Percentiles rank a stretch among this genome's conserved stretches.
These are phyloP conservation scores for Pestalotiopsis sp. DNA, from an alignment of 2,329 filamentous ascomycete genomes.

Conservation along the genomic window DNA sequence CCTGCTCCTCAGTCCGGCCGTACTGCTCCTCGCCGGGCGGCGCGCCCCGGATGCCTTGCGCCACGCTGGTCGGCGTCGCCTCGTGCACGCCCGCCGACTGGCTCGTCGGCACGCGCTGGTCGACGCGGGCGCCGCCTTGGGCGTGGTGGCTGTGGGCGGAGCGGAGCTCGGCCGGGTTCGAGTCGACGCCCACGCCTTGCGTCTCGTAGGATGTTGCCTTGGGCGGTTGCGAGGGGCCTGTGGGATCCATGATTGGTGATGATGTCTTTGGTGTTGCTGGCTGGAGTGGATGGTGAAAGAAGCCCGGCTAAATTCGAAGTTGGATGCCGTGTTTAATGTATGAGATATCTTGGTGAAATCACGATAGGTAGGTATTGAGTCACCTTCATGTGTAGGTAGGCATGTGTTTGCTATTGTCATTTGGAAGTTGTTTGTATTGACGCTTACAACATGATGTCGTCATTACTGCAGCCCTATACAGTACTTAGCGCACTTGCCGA, in stretches of 20 bases:
- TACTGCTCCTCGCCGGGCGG: constrained; percentile 26
- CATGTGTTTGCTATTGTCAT: too few species aligned
- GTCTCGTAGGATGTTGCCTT: constrained; percentile 26
- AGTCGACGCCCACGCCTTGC: constrained; percentile 27
- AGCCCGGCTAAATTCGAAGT: too few species aligned
- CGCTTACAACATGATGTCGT: neutral
- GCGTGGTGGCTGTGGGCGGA: constrained; percentile 17
- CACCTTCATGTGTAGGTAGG: too few species aligned
- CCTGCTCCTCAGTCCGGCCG: constrained; percentile 23
- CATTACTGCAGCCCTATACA: neutral
- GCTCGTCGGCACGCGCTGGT: constrained; percentile 22
- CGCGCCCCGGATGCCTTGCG: constrained; percentile 26
- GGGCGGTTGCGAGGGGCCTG: constrained; percentile 29
- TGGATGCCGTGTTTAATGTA: neutral
- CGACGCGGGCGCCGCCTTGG: constrained; percentile 16
- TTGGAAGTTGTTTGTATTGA: neutral
- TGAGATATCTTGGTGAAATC: neutral
- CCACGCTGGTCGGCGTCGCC: constrained; percentile 29
- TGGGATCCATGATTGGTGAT: constrained; percentile 28
- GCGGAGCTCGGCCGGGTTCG: constrained; percentile 26
- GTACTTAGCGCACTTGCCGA: neutral
- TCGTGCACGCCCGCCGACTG: constrained; percentile 20
- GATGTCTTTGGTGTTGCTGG: neutral
- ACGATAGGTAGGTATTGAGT: too few species aligned
- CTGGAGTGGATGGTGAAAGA: neutral